Evolutionary conservation across 129 eudicot genomes (phyloP), one percentile per base, ranked within the genome.

Genomic region (Erigeron canadensis): DNA sequence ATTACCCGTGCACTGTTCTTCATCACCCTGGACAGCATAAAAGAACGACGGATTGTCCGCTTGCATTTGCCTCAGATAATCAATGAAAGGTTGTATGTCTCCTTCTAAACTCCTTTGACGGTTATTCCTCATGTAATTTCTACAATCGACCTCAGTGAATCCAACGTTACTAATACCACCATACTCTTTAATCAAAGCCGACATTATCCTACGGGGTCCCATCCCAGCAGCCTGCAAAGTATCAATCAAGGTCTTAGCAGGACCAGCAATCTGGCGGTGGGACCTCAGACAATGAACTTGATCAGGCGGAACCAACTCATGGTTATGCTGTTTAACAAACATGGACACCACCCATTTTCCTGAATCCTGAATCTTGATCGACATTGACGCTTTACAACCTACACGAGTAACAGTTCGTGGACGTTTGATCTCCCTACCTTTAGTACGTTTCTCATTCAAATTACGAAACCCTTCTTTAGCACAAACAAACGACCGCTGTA

Each of bases 141-240:
- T 75, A 56, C 89, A 84, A 72, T 84, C 89, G 8, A 84, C 89
- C 68, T 84, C 89, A 7, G 89, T 84, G 54, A 84, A 84, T 18
- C 89, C 89, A 57, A 84, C 89, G 71, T 84, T 81, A 72, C 84
- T 81, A 34, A 81, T 81, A 60, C 89, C 89, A 46, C 89, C 89
- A 62, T 84, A 84, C 75, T 84, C 89, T 75, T 84, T 84, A 56
- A 84, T 81, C 77, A 84, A 75, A 19, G 89, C 89, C 2, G 89
- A 84, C 89, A 84, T 84, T 21, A 84, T 84, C 59, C 89, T 82
- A 37, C 89, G 71, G 6, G 89, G 89, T 12, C 89, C 89, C 81
- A 84, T 79, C 59, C 89, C 89, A 55, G 89, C 89, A 7, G 89
- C 86, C 86, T 84, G 89, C 74, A 84, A 79, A 15, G 89, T 84